Conservation (phyloP, 2,329 filamentous ascomycete species). For the Hypomyces perniciosus region DNA sequence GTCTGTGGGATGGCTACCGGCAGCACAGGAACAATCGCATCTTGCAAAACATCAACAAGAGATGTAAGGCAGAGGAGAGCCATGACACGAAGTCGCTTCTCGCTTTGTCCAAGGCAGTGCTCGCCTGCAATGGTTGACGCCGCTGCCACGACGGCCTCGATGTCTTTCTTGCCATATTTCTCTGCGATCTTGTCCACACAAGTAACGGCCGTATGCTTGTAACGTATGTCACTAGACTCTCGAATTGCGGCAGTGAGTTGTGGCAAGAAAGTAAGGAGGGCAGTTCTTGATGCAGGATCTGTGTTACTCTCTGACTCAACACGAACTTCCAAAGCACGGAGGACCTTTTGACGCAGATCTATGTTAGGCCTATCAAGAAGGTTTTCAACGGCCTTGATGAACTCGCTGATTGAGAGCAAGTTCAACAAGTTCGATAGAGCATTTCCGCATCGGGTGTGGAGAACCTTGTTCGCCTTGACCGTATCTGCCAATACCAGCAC, state of each 20-base stretch:
- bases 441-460: constrained; percentile 58
- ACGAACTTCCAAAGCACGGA: constrained; percentile 73
- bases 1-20: constrained; percentile 68
- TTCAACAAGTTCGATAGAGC: constrained; percentile 75
- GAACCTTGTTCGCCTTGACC: constrained; percentile 48
- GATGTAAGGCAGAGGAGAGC: constrained; percentile 86
- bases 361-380: constrained; percentile 71
- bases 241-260: constrained; percentile 72
- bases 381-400: constrained; percentile 80
- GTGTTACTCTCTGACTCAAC: constrained; percentile 67
- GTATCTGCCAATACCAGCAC: constrained; percentile 60
- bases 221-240: constrained; percentile 62
- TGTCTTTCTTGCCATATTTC: constrained; percentile 90
- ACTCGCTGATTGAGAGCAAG: constrained; percentile 78
- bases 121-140: constrained; percentile 71
- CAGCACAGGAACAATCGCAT: constrained; percentile 77
- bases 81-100: constrained; percentile 69
- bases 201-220: constrained; percentile 79
- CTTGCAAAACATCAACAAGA: constrained; percentile 79
- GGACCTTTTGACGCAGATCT: constrained; percentile 70
- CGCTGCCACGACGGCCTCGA: constrained; percentile 66
- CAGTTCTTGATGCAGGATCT: constrained; percentile 60
- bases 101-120: constrained; percentile 67
- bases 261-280: constrained; percentile 72
- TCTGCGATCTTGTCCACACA: constrained; percentile 92